Percentiles rank a stretch among this genome's conserved stretches.
phyloP scores from a whole-genome alignment of 306 rosid species.

The Oxytropis ochrocephala region DNA sequence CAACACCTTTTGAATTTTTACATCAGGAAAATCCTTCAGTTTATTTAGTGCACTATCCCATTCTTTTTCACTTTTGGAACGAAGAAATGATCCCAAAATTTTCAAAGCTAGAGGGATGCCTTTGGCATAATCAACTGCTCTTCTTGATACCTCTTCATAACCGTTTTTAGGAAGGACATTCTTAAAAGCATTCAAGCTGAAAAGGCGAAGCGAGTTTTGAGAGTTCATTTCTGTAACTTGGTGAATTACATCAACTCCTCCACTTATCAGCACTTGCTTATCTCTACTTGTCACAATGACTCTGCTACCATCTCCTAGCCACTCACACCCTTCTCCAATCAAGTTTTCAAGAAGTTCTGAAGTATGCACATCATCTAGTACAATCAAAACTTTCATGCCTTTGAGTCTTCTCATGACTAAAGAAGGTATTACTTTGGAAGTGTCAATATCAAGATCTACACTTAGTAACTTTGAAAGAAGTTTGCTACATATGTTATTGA shows the following conservation, averaged over 20 bases:
- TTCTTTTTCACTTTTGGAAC: background rate
- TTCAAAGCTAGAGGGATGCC: slow-evolving; percentile 26
- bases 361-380: slow-evolving; percentile 16
- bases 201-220: slow-evolving; percentile 1
- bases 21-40: background rate
- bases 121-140: background rate
- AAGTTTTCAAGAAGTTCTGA: background rate
- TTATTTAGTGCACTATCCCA: slow-evolving; percentile 19
- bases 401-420: background rate
- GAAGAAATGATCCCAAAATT: slow-evolving; percentile 20
- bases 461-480: background rate
- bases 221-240: slow-evolving; percentile 13
- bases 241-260: slow-evolving; percentile 6
- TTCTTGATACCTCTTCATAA: background rate
- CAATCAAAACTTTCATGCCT: slow-evolving; percentile 3
- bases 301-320: background rate
- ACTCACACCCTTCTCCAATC: background rate
- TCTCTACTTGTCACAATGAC: slow-evolving; percentile 14
- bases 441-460: background rate
- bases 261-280: background rate
- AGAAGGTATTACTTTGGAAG: background rate
- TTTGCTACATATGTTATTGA: background rate
- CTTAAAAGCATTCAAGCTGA: slow-evolving; percentile 23
- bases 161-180: background rate
- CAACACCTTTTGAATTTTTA: background rate